Evolutionary conservation across 2,329 filamentous ascomycete species (phyloP).

Genomic region (Penicillium palitans): DNA sequence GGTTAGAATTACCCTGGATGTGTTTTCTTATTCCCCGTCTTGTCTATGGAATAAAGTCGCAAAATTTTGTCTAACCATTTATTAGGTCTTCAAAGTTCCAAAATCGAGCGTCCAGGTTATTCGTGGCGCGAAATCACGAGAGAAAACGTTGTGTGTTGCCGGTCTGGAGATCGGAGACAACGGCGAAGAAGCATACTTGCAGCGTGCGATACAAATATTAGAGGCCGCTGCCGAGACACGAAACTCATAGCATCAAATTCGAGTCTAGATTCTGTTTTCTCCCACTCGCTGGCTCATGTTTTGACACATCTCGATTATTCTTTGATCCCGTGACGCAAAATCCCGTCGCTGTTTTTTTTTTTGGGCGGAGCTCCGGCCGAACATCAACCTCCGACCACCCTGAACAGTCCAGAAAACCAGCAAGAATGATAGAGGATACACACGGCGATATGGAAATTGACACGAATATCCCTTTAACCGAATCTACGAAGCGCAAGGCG

Average conservation of each 20-base stretch:
- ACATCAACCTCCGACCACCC: not conserved
- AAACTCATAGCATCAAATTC: not conserved
- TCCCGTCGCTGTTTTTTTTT: conserved; percentile 13
- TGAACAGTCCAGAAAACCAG: not conserved
- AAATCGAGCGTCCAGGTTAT: conserved; percentile 65
- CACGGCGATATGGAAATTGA: conserved; percentile 2
- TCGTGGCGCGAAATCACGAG: conserved; percentile 63
- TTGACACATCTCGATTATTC: not conserved
- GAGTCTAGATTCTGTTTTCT: not conserved
- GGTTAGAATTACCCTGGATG: conserved; percentile 38
- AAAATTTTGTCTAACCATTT: not conserved
- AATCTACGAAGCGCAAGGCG: conserved; percentile 31
- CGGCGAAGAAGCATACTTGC: conserved; percentile 34
- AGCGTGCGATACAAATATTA: conserved; percentile 19
- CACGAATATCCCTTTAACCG: not conserved
- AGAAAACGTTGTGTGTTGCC: conserved; percentile 58
- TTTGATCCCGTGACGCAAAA: conserved; percentile 24
- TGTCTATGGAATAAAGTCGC: not conserved
- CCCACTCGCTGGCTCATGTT: not conserved
- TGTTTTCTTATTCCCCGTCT: not conserved
- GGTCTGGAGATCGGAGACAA: conserved; percentile 31
- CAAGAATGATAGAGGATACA: conserved; percentile 9
- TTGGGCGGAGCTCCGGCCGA: not conserved
- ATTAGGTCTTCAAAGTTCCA: conserved; percentile 58
- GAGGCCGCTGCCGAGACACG: conserved; percentile 20